Base-by-base conservation (phyloP, 1,284 basidiomycete genomes). In the Lentinula novae-zelandiae region DNA sequence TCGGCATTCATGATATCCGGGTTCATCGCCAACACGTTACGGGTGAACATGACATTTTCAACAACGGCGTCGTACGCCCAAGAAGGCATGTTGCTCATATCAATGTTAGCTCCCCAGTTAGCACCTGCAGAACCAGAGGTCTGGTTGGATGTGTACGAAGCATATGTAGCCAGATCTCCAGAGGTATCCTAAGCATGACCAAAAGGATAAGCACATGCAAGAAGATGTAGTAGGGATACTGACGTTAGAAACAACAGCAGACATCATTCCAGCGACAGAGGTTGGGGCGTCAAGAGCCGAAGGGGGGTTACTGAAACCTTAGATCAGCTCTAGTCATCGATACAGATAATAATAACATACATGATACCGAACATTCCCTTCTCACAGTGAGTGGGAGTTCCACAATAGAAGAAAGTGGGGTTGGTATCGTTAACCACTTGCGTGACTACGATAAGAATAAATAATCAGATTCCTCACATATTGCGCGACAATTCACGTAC, bases 341-440 rank as follows among this genome's bases (percentile, higher is more conserved):
- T 31, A 46, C 15, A 6, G 31, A 49, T 34, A 31, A 38, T 33
- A 36, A 57, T 3, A 34, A 66, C 75, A 51, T 67, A 78, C 78
- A 89, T 84, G 75, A 89, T 82, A 76, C 88, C 89, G 72, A 90
- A 91, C 89, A 92, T 92, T 67, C 89, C 89, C 80, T 87, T 85
- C 70, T 84, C 74, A 70, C 88, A 91, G 71, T 91, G 89, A 60
- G 66, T 73, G 57, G 86, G 82, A 53, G 82, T 81, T 62, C 76
- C 85, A 71, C 89, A 92, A 78, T 85, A 87, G 83, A 79, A 89
- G 83, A 81, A 90, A 57, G 78, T 80, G 39, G 88, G 81, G 68
- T 84, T 79, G 56, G 88, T 90, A 73, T 83, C 78, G 74, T 90
- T 90, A 71, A 90, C 82, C 58, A 82, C 78, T 73, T 89, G 85